Percentiles rank a stretch among this genome's conserved stretches.
Conservation (phyloP, 495 filamentous ascomycete genomes). For the Aspergillus saccharolyticus region DNA sequence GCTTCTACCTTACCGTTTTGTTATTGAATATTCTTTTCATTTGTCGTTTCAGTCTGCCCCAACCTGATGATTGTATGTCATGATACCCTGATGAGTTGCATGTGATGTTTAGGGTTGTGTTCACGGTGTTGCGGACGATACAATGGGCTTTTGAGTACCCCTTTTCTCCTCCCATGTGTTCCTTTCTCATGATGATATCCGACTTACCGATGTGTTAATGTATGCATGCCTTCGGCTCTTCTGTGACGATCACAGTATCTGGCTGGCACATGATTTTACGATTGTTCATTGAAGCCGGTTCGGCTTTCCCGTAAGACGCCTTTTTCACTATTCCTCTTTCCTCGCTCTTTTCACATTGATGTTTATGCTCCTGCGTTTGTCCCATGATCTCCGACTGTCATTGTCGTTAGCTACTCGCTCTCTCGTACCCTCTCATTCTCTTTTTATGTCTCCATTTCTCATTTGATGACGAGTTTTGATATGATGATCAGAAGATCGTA, state of each 20-base stretch:
- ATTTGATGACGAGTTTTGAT: no score
- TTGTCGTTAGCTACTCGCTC: no score
- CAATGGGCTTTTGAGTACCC: background rate
- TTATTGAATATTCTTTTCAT: background rate
- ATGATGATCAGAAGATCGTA: no score
- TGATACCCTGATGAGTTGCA: constrained; percentile 19
- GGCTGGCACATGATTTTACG: constrained; percentile 8
- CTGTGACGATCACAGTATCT: constrained; percentile 1
- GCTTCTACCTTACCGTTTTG: background rate
- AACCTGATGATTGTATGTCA: constrained; percentile 10
- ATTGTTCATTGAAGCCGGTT: no score
- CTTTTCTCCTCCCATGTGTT: background rate
- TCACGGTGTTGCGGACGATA: constrained; percentile 1
- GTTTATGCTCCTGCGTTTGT: no score
- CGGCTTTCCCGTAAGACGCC: no score
- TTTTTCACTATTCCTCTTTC: no score
- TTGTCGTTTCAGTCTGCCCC: background rate
- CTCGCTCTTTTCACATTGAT: no score
- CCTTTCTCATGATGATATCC: background rate
- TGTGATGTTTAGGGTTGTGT: constrained; percentile 3
- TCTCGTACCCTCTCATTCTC: no score
- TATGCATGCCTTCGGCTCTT: constrained; percentile 2
- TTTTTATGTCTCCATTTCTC: no score
- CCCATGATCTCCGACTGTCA: no score
- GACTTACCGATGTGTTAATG: background rate